Percentiles rank a stretch among this genome's conserved stretches.
phyloP scores from a whole-genome alignment of 192 early-diverging fungal species.

The Funneliformis mosseae region DNA sequence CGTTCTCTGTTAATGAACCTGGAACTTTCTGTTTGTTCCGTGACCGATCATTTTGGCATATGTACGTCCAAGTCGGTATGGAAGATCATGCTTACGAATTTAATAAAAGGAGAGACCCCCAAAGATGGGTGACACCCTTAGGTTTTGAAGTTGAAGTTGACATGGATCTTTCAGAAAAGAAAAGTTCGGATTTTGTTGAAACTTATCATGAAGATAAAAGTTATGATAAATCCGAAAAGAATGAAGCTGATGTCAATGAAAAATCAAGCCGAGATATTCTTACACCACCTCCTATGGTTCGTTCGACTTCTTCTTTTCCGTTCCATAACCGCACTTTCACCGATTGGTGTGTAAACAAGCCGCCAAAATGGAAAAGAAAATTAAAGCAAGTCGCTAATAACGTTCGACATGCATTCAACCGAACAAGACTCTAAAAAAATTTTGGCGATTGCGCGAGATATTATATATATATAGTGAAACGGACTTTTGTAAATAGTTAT shows the following conservation, averaged over 20 bases:
- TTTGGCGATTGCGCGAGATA: too few species aligned
- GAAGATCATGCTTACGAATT: neutral
- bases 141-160: neutral
- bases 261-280: neutral
- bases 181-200: neutral
- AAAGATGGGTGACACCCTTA: neutral
- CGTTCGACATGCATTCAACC: neutral
- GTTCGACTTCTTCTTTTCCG: neutral
- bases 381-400: neutral
- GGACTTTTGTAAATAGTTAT: too few species aligned
- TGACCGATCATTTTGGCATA: neutral
- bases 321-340: neutral
- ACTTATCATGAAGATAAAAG: neutral
- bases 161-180: neutral
- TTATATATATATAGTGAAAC: too few species aligned
- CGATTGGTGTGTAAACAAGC: neutral
- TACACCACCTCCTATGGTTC: neutral
- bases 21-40: neutral
- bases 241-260: neutral
- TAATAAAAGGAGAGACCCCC: neutral
- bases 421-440: neutral
- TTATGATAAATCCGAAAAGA: neutral
- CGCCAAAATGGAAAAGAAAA: neutral
- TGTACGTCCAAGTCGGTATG: neutral
- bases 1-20: neutral